Base-by-base conservation (phyloP, 177 flowering plant species). In the Vitis hybrid region DNA sequence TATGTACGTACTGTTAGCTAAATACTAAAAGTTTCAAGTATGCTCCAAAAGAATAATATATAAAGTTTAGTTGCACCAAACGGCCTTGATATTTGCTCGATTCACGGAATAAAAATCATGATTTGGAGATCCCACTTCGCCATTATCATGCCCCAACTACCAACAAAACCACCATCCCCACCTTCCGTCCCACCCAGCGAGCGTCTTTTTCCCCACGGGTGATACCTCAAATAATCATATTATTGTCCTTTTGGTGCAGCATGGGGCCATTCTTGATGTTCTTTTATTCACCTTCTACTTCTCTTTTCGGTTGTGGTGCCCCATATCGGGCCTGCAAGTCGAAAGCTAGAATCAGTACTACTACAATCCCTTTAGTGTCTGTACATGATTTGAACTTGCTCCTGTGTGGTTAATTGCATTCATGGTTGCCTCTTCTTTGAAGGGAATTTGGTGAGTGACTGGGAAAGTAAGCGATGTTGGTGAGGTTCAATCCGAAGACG, bases 401-500 rank as follows among this genome's bases (percentile, higher is more conserved):
- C 30, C 30, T 3, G 30, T 27, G 30, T 27, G 30, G 46, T 17
- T 18, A 15, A 18, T 52, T 27, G 13, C 32, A 20, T 54, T 54
- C 57, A 13, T 14, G 57, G 57, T 54, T 12, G 20, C 17, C 7
- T 54, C 2, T 54, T 54, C n/a, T 32, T 17, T 13, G 5, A 5
- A 20, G 27, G 11, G 53, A 8, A 49, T 7, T 46, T 58, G 61
- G 4, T 56, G 54, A 61, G 64, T 63, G 74, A 15, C 32, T 65
- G 69, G 76, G 67, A 77, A 66, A 61, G 86, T 81, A 80, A 85
- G 95, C 89, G 97, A 91, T 93, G 70, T 93, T 93, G 97, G 97
- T 93, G 98, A 88, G 98, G 97, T 94, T 94, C 97, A 92, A 92
- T 94, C 94, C 79, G 89, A 94, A 74, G 97, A 86, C 90, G 87